Evolutionary conservation across 495 filamentous ascomycete species (phyloP).

Genomic region (Lasiosphaeria hispida): DNA sequence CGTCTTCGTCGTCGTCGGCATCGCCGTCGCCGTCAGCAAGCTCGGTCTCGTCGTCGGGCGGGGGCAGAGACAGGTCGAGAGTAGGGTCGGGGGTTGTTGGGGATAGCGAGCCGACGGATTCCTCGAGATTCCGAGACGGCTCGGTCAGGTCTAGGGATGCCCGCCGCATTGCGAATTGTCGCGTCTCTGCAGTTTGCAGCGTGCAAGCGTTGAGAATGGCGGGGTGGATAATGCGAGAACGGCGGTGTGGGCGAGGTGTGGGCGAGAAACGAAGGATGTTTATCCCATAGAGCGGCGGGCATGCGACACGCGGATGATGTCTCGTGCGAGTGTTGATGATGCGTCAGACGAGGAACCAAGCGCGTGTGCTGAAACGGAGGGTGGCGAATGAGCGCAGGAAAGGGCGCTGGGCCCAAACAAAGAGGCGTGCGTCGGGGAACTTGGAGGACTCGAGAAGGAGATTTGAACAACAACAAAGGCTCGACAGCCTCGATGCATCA

Average conservation of each 20-base stretch:
- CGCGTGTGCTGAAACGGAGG: neutral
- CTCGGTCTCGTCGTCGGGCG: conserved; percentile 36
- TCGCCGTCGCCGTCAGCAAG: conserved; percentile 21
- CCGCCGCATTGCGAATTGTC: conserved; percentile 38
- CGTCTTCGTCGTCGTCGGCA: conserved; percentile 26
- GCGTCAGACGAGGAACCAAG: neutral
- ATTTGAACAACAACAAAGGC: too few relatives aligned
- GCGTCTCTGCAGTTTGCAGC: neutral
- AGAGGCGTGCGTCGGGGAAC: too few relatives aligned
- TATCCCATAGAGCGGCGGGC: neutral
- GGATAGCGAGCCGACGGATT: conserved; percentile 40
- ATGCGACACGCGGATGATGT: neutral
- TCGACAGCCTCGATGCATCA: neutral
- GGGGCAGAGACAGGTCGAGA: conserved; percentile 34
- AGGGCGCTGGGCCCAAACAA: neutral
- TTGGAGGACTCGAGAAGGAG: too few relatives aligned
- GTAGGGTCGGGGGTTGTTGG: conserved; percentile 30
- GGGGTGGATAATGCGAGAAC: neutral
- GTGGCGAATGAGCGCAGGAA: neutral
- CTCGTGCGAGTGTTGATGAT: too few relatives aligned
- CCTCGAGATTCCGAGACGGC: conserved; percentile 44
- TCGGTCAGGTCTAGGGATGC: conserved; percentile 44
- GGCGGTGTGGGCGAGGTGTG: too few relatives aligned
- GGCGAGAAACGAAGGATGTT: too few relatives aligned
- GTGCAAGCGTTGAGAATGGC: conserved; percentile 2